Evolutionary conservation across 768 basidiomycete genomes (phyloP), one percentile per base, ranked within the genome.

Genomic region (Hericium coralloides): DNA sequence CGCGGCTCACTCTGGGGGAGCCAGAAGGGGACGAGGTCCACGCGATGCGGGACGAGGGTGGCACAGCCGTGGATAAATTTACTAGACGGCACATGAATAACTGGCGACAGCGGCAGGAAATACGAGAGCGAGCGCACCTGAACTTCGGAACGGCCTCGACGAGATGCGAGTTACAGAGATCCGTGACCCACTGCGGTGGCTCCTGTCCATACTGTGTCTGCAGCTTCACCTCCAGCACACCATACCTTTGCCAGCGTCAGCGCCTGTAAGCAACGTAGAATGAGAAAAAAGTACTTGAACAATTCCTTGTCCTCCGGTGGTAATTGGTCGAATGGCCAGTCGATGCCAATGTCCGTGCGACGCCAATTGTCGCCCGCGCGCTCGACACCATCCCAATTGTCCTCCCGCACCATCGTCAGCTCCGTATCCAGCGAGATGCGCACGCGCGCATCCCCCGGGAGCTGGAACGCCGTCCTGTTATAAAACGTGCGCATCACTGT

Each of bases 81-180:
- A 69, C 91, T 92, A 57, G 49, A 53, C 37, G 12, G 64, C 26
- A 59, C 59, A 38, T 17, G 14, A 18, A 17, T 18, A 31, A 52
- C 12, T 39, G 18, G 50, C 36, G 12, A 63, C 12, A 52, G 39
- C 31, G 4, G 31, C 31, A 37, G 26, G 55, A 22, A 15, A 50
- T 31, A 23, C 57, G 48, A 10, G 20, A 7, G 18, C 31, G 31
- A 55, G 38, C 20, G 18, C 48, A 36, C 14, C 87, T 89, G 78
- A 98, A 98, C 73, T 98, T 98, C 37, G 97, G 97, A 1, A 99
- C 92, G 12, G 95, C 93, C 70, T 98, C 97, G 17, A 98, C 95
- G 6, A 98, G 74, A 71, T 98, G 93, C 26, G 90, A 92, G 64
- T 88, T 84, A 22, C 98, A 93, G n/a, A 99, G 82, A 55, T 98